phyloP scores from a whole-genome alignment of 2,329 filamentous ascomycete genomes.

The Aspergillus fumigatiaffinis region DNA sequence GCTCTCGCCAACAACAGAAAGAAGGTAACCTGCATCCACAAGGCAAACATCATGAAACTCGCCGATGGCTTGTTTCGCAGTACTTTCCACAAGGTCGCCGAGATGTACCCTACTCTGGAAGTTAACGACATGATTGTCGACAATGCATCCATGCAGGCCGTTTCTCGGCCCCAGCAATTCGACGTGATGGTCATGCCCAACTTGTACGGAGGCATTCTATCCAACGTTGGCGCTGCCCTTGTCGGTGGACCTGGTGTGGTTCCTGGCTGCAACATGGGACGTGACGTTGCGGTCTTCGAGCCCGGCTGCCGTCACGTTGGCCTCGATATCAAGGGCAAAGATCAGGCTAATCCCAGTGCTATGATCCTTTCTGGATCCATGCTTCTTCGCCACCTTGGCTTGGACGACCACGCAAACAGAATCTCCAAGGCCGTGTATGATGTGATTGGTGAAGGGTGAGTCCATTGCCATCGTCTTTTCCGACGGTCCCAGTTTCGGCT shows the following conservation, averaged over 20 bases:
- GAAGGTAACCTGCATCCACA: slow-evolving; percentile 99
- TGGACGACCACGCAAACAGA: slow-evolving; percentile 97
- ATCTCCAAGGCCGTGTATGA: slow-evolving; percentile 79
- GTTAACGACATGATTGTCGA: slow-evolving; percentile 99
- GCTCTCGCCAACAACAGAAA: slow-evolving; percentile 97
- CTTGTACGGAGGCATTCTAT: slow-evolving; percentile 96
- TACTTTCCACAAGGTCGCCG: slow-evolving; percentile 88
- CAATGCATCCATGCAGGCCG: slow-evolving; percentile 99
- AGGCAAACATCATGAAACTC: slow-evolving; percentile 99
- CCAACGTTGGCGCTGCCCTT: slow-evolving; percentile 96
- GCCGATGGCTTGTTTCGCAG: slow-evolving; percentile 97
- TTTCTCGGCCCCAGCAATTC: slow-evolving; percentile 93
- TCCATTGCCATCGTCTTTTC: slow-evolving; percentile 15
- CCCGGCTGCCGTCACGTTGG: slow-evolving; percentile 98
- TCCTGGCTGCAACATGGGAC: slow-evolving; percentile 98
- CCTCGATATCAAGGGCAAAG: slow-evolving; percentile 99
- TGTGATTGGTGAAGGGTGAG: slow-evolving; percentile 85
- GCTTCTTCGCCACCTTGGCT: slow-evolving; percentile 93
- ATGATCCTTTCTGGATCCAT: slow-evolving; percentile 93
- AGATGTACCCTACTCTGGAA: slow-evolving; percentile 94
- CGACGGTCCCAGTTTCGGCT: slow-evolving; percentile 27
- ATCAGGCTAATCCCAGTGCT: slow-evolving; percentile 97
- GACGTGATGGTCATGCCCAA: slow-evolving; percentile 99
- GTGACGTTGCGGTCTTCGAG: slow-evolving; percentile 97
- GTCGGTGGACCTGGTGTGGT: slow-evolving; percentile 97